Base-by-base conservation (phyloP, 1,139 yeast species). In the Pichia norvegensis region DNA sequence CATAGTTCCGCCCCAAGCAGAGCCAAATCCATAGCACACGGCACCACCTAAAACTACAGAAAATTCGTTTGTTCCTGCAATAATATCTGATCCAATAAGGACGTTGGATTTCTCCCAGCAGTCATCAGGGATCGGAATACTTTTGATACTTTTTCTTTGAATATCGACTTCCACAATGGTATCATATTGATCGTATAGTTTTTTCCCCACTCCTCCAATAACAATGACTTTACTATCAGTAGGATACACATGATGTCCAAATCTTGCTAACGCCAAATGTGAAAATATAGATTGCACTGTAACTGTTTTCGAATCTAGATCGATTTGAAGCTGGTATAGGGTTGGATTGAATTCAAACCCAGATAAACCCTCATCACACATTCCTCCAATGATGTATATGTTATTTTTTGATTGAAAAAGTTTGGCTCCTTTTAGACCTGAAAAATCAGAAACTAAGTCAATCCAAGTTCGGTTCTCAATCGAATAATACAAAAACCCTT, bases 21-120 rank as follows among this genome's bases (percentile, higher is more conserved):
- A 77, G 0, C 95, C 95, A 66, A 85, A 85, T 1, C 92, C 84
- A 57, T 83, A 85, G 60, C 95, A 85, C 1, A 85, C 87, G 0
- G 84, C 90, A 2, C 95, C 95, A 5, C 95, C 95, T 5, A 85
- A 85, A 36, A 78, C 55, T n/a, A 53, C 17, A 40, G 43, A 44
- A 13, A 43, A 21, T 7, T 38, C 52, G 10, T 35, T 39, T 4
- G 55, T 53, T 14, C 52, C 41, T 11, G 55, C 53, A 3, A 68
- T 64, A 37, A 77, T 45, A 29, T 72, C 75, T 54, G 76, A 76
- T 0, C 92, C 92, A n/a, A 79, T 72, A 25, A 82, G 65, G 51
- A 83, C 65, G 1, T 85, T 84, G 2, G 74, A 67, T 1, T 56
- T 49, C 2, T 61, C 46, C 76, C 81, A 74, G 0, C 65, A 55